phyloP scores from a whole-genome alignment of 1,284 basidiomycete species.

The Jaminaea rosea region DNA sequence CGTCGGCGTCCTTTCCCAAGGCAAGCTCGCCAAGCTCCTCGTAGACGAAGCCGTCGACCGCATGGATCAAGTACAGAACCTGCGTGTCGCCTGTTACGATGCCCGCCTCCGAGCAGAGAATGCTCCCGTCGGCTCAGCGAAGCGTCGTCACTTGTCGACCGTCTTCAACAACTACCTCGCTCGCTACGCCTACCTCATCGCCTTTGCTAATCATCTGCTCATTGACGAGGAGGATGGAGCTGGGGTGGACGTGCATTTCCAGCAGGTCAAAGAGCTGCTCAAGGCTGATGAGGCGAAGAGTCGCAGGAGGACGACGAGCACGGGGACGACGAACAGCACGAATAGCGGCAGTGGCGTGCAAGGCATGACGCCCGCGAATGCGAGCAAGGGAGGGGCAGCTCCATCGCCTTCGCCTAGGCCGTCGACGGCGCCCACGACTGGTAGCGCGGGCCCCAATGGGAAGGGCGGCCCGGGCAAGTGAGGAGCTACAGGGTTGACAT shows the following conservation, averaged over 20 bases:
- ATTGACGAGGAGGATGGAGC: constrained; percentile 58
- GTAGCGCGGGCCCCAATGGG: neutral
- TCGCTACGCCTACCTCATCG: constrained; percentile 77
- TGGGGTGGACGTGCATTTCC: constrained; percentile 12
- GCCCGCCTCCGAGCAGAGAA: constrained; percentile 38
- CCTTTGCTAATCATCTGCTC: constrained; percentile 80
- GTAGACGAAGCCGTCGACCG: constrained; percentile 58
- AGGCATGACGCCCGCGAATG: no score
- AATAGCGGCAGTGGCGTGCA: neutral
- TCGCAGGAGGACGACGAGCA: neutral
- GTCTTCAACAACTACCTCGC: constrained; percentile 43
- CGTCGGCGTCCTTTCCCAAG: constrained; percentile 78
- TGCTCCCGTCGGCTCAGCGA: constrained; percentile 30
- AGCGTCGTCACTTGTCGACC: constrained; percentile 22
- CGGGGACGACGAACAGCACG: neutral
- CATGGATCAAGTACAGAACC: constrained; percentile 45
- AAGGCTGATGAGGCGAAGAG: constrained; percentile 5
- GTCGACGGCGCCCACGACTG: neutral
- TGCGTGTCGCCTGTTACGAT: constrained; percentile 44
- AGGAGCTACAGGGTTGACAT: no score
- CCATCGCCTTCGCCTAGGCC: neutral
- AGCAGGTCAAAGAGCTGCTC: constrained; percentile 9
- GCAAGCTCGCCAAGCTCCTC: constrained; percentile 83
- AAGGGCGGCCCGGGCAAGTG: constrained; percentile 5
- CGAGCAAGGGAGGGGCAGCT: constrained; percentile 3